phyloP scores from a whole-genome alignment of 768 basidiomycete genomes.

The Tylopilus felleus region DNA sequence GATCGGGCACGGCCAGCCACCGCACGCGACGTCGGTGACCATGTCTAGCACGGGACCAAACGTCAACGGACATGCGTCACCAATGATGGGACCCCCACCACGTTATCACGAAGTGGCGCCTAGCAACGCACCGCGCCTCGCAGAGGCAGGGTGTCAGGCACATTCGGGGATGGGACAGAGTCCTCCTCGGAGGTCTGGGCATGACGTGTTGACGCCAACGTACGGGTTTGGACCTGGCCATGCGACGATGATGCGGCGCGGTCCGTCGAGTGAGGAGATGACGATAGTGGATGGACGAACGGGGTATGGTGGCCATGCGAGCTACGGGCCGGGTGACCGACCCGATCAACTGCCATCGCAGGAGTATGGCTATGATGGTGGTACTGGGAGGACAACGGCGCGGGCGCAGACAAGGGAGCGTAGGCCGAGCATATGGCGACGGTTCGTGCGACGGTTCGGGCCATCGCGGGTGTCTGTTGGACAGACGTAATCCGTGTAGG shows the following conservation, averaged over 20 bases:
- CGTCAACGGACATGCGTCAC: slow-evolving; percentile 7
- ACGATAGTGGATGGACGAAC: slow-evolving; percentile 5
- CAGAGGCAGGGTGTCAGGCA: slow-evolving; percentile 27
- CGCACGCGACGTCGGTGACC: background rate
- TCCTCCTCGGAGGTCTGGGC: slow-evolving; percentile 18
- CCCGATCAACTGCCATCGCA: background rate
- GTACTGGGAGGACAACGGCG: background rate
- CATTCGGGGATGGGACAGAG: slow-evolving; percentile 6
- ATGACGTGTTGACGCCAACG: slow-evolving; percentile 4
- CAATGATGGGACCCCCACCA: slow-evolving; percentile 13
- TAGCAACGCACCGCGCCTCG: slow-evolving; percentile 16
- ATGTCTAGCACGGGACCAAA: slow-evolving; percentile 3
- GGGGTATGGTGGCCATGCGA: background rate
- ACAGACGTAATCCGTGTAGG: slow-evolving; percentile 9
- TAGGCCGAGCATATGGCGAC: slow-evolving; percentile 24
- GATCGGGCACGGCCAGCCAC: slow-evolving; percentile 7
- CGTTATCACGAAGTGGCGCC: slow-evolving; percentile 19
- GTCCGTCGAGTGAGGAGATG: slow-evolving; percentile 13
- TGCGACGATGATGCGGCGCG: slow-evolving; percentile 1
- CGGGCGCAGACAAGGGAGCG: slow-evolving; percentile 14
- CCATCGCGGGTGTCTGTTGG: slow-evolving; percentile 17
- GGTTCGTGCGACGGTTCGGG: slow-evolving; percentile 24
- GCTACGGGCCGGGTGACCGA: slow-evolving; percentile 7
- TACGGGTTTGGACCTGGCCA: background rate
- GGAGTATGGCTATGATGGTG: slow-evolving; percentile 4